Evolutionary conservation across 2,329 filamentous ascomycete species (phyloP).

Genomic region (Cladosporium cucumerinum): DNA sequence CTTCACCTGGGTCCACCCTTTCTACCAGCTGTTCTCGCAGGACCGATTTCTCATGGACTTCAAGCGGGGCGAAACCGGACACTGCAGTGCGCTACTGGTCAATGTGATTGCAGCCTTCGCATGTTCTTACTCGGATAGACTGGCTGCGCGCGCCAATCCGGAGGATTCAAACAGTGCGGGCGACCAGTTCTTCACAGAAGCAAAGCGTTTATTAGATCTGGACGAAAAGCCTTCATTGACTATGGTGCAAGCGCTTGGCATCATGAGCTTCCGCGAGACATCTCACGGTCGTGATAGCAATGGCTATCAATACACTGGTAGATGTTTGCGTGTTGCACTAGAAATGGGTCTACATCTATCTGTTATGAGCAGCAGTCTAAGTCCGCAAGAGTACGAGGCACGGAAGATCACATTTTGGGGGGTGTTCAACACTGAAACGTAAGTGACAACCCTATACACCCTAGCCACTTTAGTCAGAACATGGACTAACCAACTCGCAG

Average conservation of each 20-base stretch:
- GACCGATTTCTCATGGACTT: constrained; percentile 69
- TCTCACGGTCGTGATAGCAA: constrained; percentile 66
- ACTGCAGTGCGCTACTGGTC: constrained; percentile 56
- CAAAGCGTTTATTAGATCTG: constrained; percentile 57
- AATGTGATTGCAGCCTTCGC: constrained; percentile 36
- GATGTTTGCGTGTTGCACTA: constrained; percentile 68
- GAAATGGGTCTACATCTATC: constrained; percentile 66
- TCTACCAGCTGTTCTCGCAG: constrained; percentile 68
- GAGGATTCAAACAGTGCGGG: constrained; percentile 63
- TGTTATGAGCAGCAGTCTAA: constrained; percentile 34
- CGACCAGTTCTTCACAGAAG: constrained; percentile 71
- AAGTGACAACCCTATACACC: constrained; percentile 24
- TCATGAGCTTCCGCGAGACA: constrained; percentile 73
- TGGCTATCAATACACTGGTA: constrained; percentile 69
- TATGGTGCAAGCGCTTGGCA: constrained; percentile 69
- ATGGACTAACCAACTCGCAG: constrained; percentile 27
- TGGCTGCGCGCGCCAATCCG: constrained; percentile 60
- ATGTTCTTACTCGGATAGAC: constrained; percentile 54
- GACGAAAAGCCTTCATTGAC: constrained; percentile 61
- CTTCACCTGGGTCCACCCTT: constrained; percentile 65
- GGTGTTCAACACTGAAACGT: constrained; percentile 49
- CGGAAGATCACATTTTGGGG: constrained; percentile 54
- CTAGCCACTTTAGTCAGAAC: background rate
- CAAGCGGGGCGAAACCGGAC: constrained; percentile 56
- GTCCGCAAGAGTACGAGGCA: constrained; percentile 45